Percentiles rank a stretch among this genome's conserved stretches.
These are phyloP conservation scores for Alternaria postmessia DNA, from an alignment of 2,329 filamentous ascomycete species.

Conservation along the genomic window DNA sequence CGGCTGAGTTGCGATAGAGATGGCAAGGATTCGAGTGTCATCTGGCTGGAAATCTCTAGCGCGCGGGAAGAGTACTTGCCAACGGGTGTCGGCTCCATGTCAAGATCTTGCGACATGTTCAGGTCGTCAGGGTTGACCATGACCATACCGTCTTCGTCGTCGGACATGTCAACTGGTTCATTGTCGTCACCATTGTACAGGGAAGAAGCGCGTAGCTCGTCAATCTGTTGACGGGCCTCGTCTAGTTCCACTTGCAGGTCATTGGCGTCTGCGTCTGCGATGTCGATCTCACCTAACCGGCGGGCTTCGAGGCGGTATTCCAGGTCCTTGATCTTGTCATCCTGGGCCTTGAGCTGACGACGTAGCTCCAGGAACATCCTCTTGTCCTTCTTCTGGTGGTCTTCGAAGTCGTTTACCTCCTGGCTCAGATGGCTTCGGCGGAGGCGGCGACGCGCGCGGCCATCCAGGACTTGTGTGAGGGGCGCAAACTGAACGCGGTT, in stretches of 20 bases:
- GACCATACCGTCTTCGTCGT: conserved; percentile 42
- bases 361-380: conserved; percentile 50
- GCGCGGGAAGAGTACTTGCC: conserved; percentile 42
- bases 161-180: conserved; percentile 32
- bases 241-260: conserved; percentile 47
- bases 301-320: conserved; percentile 48
- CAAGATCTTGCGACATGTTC: conserved; percentile 39
- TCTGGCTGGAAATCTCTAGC: conserved; percentile 38
- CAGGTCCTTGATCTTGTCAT: conserved; percentile 48
- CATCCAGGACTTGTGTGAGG: conserved; percentile 43
- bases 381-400: conserved; percentile 48
- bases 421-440: conserved; percentile 53
- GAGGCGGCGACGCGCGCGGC: conserved; percentile 49
- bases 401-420: conserved; percentile 51
- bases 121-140: conserved; percentile 47
- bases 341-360: conserved; percentile 48
- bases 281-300: conserved; percentile 50
- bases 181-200: conserved; percentile 40
- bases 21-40: conserved; percentile 39
- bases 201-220: conserved; percentile 44
- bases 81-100: conserved; percentile 36
- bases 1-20: conserved; percentile 36
- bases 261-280: conserved; percentile 46
- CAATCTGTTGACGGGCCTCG: conserved; percentile 46
- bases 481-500: conserved; percentile 47